Evolutionary conservation across 768 basidiomycete genomes (phyloP), one percentile per base, ranked within the genome.

Genomic region (Tricholoma sp.): DNA sequence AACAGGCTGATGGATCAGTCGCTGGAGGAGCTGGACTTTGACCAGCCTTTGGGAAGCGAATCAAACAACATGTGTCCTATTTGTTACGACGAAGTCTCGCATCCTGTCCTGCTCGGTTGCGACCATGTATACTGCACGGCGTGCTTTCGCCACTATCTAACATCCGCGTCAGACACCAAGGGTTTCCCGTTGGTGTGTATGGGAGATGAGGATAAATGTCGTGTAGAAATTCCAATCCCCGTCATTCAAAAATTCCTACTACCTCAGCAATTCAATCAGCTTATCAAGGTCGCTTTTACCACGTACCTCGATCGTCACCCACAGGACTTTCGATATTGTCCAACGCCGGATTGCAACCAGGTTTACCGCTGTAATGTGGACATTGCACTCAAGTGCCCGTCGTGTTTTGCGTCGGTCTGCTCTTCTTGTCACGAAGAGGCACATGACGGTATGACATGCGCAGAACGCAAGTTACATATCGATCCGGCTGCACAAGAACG

Each of bases 311-410:
- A 83, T 41, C 66, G 76, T 33, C 80, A 81, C 50, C 75, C 83
- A 0, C 70, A 75, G 36, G 80, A 83, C 78, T 88, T 89, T 69
- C 88, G 79, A 53, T 83, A 84, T 58, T 91, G 89, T 69, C 83
- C 81, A 1, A 89, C 86, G 0, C 83, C 89, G 0, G 87, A 88
- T 63, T 91, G 89, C 65, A 74, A 72, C 5, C 84, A 87, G 60
- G 78, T 89, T 3, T 91, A 91, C 68, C 71, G 76, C 49, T 65
- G 65, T 45, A 65, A 67, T 29, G 54, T 59, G 13, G 54, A 63
- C 33, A 56, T 66, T 41, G 56, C 66, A 45, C 62, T 80, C 61
- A 71, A 78, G 53, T 83, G 82, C 56, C 88, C 80, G 6, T 79
- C 80, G 9, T 85, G 83, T 63, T 76, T 81, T 52, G 64, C 68